Percentiles rank a stretch among this genome's conserved stretches.
These are phyloP conservation scores for Tarenaya hassleriana DNA, from an alignment of 345 rosid genomes.

Conservation along the genomic window DNA sequence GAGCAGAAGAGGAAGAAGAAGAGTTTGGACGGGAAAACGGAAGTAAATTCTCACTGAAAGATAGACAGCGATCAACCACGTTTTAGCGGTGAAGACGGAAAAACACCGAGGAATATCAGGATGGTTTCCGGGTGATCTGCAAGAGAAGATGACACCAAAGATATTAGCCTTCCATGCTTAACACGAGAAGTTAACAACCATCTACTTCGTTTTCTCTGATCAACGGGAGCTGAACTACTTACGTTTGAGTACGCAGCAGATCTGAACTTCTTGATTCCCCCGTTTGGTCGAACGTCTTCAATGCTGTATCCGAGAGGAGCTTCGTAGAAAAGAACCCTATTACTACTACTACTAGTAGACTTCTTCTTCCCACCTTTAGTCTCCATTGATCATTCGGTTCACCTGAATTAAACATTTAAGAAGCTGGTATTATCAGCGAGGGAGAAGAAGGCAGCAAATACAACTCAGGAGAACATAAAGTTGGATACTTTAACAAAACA, in stretches of 20 bases:
- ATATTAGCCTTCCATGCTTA: background rate
- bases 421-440: too few relatives aligned
- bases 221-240: slow-evolving; percentile 15
- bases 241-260: slow-evolving; percentile 96
- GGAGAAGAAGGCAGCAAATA: too few relatives aligned
- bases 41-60: background rate
- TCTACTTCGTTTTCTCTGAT: background rate
- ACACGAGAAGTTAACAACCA: background rate
- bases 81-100: slow-evolving; percentile 27
- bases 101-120: slow-evolving; percentile 38
- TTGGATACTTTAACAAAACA: too few relatives aligned
- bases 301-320: slow-evolving; percentile 92
- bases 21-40: slow-evolving; percentile 12
- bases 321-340: slow-evolving; percentile 56
- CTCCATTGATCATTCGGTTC: slow-evolving; percentile 73
- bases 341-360: slow-evolving; percentile 36
- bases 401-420: slow-evolving; percentile 29
- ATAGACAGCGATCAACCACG: slow-evolving; percentile 30
- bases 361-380: slow-evolving; percentile 76
- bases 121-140: slow-evolving; percentile 71
- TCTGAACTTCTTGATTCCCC: slow-evolving; percentile 88
- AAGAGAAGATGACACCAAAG: slow-evolving; percentile 2
- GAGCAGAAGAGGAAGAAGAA: too few relatives aligned
- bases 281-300: slow-evolving; percentile 86
- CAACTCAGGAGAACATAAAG: too few relatives aligned